phyloP scores from a whole-genome alignment of 139 green algal species.

The Chlorokybus atmophyticus region DNA sequence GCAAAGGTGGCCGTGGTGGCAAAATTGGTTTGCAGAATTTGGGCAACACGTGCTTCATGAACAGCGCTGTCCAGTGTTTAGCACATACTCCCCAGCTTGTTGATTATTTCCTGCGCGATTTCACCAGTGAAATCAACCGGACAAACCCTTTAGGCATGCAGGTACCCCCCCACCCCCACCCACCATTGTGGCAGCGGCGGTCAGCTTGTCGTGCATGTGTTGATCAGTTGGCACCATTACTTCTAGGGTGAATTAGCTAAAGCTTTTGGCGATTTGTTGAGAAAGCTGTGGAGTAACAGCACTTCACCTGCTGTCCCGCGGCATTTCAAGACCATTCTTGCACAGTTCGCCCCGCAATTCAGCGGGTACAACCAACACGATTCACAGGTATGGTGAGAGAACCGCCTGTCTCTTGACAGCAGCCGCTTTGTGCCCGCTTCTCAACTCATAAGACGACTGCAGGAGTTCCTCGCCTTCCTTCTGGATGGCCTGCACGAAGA shows the following conservation, averaged over 20 bases:
- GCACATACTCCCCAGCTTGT: constrained; percentile 63
- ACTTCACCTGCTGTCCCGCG: constrained; percentile 36
- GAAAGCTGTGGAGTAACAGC: constrained; percentile 64
- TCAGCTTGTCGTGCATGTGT: not conserved
- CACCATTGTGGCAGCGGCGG: too few species aligned
- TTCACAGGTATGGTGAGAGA: constrained; percentile 40
- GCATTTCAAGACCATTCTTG: constrained; percentile 69
- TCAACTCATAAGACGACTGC: not conserved
- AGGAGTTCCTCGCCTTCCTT: constrained; percentile 80
- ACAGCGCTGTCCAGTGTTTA: constrained; percentile 86
- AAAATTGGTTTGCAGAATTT: constrained; percentile 56
- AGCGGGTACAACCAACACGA: constrained; percentile 88
- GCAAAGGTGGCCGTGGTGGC: constrained; percentile 7
- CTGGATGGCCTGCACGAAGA: constrained; percentile 94
- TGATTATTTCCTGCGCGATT: constrained; percentile 49
- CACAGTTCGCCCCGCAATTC: constrained; percentile 80
- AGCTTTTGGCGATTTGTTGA: constrained; percentile 69
- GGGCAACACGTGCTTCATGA: constrained; percentile 82
- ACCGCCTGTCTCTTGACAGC: too few species aligned
- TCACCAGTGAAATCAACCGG: constrained; percentile 67
- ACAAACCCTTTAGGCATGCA: constrained; percentile 72
- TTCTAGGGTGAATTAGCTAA: constrained; percentile 67
- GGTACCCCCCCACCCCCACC: constrained; percentile 8
- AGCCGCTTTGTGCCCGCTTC: not conserved
- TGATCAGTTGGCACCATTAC: not conserved